These are phyloP conservation scores for Fraxinus anomala DNA, from an alignment of 257 asterid species.

Conservation along the genomic window DNA sequence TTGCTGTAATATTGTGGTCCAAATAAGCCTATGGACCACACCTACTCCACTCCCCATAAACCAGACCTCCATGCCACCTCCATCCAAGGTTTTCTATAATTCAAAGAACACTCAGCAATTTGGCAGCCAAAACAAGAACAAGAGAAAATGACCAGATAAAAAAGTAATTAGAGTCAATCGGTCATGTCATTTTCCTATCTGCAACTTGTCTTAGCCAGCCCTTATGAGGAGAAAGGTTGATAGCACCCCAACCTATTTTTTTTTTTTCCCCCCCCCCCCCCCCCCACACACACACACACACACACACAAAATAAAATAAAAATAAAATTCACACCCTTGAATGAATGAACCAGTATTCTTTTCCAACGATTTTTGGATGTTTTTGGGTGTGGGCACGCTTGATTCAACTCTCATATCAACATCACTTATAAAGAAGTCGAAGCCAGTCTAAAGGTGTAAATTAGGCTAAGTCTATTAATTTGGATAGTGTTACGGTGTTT, in stretches of 20 bases:
- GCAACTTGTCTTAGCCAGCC: slow-evolving; percentile 9
- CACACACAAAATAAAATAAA: too few species aligned
- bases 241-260: neutral
- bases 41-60: neutral
- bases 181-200: slow-evolving; percentile 6
- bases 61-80: neutral
- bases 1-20: slow-evolving; percentile 3
- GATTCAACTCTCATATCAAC: too few species aligned
- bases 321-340: too few species aligned
- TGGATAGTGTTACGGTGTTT: too few species aligned
- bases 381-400: too few species aligned
- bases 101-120: neutral
- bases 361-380: too few species aligned
- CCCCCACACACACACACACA: too few species aligned
- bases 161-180: neutral
- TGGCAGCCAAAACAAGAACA: neutral
- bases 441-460: too few species aligned
- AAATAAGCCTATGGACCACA: slow-evolving; percentile 2
- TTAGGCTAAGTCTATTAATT: too few species aligned
- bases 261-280: neutral
- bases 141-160: neutral
- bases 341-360: too few species aligned
- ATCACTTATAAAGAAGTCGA: too few species aligned
- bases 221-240: neutral
- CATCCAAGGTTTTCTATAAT: neutral